phyloP scores from a whole-genome alignment of 2,329 filamentous ascomycete species.

The Exophiala dermatitidis region DNA sequence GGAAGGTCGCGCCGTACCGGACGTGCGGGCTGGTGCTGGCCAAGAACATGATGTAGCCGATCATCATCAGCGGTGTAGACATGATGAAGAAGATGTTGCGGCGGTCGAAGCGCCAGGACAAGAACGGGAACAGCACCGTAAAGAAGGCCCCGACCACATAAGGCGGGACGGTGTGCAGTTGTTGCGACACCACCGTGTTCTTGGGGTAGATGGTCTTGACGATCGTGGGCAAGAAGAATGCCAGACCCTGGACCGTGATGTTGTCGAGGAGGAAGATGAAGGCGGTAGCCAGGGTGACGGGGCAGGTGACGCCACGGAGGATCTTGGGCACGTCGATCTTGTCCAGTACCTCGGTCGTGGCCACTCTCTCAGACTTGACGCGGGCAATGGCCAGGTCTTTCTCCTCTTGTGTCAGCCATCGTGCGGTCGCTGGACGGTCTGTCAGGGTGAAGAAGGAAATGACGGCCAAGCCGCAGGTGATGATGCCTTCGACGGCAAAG shows the following conservation, averaged over 20 bases:
- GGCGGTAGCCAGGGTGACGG: slow-evolving; percentile 51
- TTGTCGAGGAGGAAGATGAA: slow-evolving; percentile 60
- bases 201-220: slow-evolving; percentile 60
- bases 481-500: slow-evolving; percentile 63
- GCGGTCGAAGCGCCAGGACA: slow-evolving; percentile 55
- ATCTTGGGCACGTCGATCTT: slow-evolving; percentile 55
- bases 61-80: slow-evolving; percentile 57
- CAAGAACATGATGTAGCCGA: slow-evolving; percentile 65
- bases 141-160: slow-evolving; percentile 63
- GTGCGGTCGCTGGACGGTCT: slow-evolving; percentile 60
- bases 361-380: slow-evolving; percentile 61
- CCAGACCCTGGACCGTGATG: slow-evolving; percentile 63
- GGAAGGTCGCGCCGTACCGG: slow-evolving; percentile 63
- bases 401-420: slow-evolving; percentile 59
- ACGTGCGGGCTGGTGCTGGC: slow-evolving; percentile 46
- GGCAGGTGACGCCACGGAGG: slow-evolving; percentile 56
- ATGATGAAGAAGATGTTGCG: slow-evolving; percentile 56
- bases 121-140: slow-evolving; percentile 53
- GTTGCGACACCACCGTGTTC: slow-evolving; percentile 53
- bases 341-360: slow-evolving; percentile 56
- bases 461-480: slow-evolving; percentile 52
- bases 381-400: slow-evolving; percentile 60
- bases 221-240: slow-evolving; percentile 65
- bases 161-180: slow-evolving; percentile 63
- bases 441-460: slow-evolving; percentile 59